phyloP scores from a whole-genome alignment of 169 alveolate species.

The Cyclospora cayetanensis region DNA sequence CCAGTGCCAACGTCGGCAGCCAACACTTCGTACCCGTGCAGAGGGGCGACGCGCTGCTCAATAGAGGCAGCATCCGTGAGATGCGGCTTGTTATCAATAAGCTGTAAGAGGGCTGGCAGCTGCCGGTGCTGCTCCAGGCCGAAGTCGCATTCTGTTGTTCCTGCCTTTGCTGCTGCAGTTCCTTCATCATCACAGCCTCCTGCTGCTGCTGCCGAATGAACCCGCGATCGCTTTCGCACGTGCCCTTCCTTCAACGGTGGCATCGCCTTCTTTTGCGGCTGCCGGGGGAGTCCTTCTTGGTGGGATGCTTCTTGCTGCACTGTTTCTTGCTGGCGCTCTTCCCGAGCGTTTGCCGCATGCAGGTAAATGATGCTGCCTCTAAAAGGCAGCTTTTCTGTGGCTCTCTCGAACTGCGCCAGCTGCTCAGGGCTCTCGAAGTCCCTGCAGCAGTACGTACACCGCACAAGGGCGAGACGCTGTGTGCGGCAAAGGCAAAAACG shows the following conservation, averaged over 20 bases:
- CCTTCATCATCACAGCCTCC: neutral
- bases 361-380: constrained; percentile 7
- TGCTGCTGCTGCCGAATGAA: neutral
- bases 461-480: neutral
- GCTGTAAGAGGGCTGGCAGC: constrained; percentile 15
- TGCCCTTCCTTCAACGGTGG: neutral
- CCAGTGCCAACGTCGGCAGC: neutral
- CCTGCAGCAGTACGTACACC: neutral
- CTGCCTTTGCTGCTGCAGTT: constrained; percentile 14
- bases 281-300: neutral
- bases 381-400: neutral
- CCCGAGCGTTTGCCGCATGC: neutral
- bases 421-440: constrained; percentile 17
- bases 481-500: neutral
- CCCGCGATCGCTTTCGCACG: neutral
- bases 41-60: constrained; percentile 18
- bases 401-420: neutral
- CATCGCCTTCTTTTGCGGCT: neutral
- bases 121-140: neutral
- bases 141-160: neutral
- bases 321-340: neutral
- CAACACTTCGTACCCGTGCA: neutral
- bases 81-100: neutral
- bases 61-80: neutral
- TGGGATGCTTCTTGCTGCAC: too few species aligned